Evolutionary conservation across 768 basidiomycete genomes (phyloP).

Genomic region (Calvatia gigantea): DNA sequence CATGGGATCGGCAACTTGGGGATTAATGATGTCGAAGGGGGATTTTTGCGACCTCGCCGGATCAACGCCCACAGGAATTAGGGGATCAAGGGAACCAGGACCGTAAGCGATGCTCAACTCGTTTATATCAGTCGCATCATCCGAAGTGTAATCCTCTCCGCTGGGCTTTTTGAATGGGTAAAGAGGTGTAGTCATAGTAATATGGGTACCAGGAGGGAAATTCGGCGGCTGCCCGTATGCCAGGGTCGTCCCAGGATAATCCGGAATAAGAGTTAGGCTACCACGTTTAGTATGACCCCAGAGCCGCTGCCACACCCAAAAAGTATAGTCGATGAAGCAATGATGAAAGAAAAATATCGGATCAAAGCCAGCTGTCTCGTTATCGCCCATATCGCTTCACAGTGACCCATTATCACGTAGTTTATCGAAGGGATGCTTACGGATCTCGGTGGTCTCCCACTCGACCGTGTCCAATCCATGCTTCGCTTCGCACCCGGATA

Average conservation of each 20-base stretch:
- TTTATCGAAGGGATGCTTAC: constrained; percentile 92
- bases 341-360: constrained; percentile 3
- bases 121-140: constrained; percentile 1
- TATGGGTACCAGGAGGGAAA: not conserved
- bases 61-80: not conserved
- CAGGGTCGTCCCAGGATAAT: constrained; percentile 4
- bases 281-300: not conserved
- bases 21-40: no score
- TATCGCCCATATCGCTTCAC: constrained; percentile 1
- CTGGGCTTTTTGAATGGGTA: constrained; percentile 3
- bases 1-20: no score
- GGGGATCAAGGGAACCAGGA: not conserved
- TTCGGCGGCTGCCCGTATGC: not conserved
- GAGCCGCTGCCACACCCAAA: not conserved
- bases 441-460: constrained; percentile 70
- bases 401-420: constrained; percentile 37
- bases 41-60: no score
- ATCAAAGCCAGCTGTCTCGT: not conserved
- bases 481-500: constrained; percentile 82
- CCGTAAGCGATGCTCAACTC: not conserved
- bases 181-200: not conserved
- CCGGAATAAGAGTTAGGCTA: not conserved
- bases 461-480: constrained; percentile 88
- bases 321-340: not conserved
- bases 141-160: not conserved